A percentile compares a stretch with the other conserved stretches of the same genome.
Conservation (phyloP, 1,139 yeast species). For the Blastobotrys persicus region DNA sequence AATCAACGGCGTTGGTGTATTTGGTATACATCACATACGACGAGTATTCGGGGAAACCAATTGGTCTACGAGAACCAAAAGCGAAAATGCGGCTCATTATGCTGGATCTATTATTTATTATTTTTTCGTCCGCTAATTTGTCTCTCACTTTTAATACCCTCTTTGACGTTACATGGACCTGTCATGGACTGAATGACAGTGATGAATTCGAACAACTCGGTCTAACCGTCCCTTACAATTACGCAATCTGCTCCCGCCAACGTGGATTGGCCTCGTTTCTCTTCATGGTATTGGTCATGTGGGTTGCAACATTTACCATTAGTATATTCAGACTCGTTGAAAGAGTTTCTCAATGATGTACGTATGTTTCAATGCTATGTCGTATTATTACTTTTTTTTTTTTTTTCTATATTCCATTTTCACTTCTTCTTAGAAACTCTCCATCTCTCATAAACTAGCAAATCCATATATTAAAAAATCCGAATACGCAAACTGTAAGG, state of each 20-base stretch:
- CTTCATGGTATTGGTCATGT: conserved; percentile 67
- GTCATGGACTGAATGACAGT: conserved; percentile 35
- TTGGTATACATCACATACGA: conserved; percentile 81
- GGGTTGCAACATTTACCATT: conserved; percentile 84
- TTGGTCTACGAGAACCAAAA: conserved; percentile 80
- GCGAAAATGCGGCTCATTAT: conserved; percentile 75
- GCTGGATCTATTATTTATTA: conserved; percentile 80
- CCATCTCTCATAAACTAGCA: too few relatives aligned
- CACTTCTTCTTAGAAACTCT: too few relatives aligned
- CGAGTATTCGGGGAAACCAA: conserved; percentile 87
- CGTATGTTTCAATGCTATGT: too few relatives aligned
- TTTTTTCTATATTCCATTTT: too few relatives aligned
- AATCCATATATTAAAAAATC: not conserved
- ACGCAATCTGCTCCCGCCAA: conserved; percentile 71
- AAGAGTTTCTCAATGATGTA: conserved; percentile 44
- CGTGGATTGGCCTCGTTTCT: conserved; percentile 74
- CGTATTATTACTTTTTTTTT: too few relatives aligned
- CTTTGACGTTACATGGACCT: conserved; percentile 81
- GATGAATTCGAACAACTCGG: conserved; percentile 1
- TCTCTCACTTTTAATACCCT: conserved; percentile 83
- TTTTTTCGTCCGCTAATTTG: conserved; percentile 88
- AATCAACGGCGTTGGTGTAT: conserved; percentile 73
- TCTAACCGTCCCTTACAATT: conserved; percentile 29
- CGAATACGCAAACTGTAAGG: too few relatives aligned
- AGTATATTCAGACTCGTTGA: conserved; percentile 83